Conservation (phyloP, 73 alveolate species). For the Stentor coeruleus region DNA sequence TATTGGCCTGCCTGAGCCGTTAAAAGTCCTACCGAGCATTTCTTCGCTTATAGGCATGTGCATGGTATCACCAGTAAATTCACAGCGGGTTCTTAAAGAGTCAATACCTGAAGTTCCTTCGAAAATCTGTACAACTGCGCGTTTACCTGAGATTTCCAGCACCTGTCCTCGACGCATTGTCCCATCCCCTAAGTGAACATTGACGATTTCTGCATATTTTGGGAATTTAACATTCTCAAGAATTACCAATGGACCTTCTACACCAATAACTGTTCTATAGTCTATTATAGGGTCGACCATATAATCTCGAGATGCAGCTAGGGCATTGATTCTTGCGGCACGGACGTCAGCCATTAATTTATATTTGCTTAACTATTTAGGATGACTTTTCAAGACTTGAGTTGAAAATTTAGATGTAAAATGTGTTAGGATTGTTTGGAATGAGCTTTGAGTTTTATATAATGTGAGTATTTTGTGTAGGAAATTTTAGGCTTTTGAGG, state of each 20-base stretch:
- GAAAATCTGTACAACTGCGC: conserved; percentile 78
- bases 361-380: background rate
- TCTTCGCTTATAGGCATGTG: conserved; percentile 99
- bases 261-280: conserved; percentile 98
- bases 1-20: conserved; percentile 99
- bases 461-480: no score
- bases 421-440: no score
- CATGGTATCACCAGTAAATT: conserved; percentile 98
- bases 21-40: conserved; percentile 98
- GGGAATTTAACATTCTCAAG: conserved; percentile 99
- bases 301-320: conserved; percentile 68
- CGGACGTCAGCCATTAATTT: conserved; percentile 31
- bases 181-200: conserved; percentile 98
- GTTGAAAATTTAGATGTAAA: no score
- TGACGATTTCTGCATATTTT: conserved; percentile 79
- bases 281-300: conserved; percentile 98
- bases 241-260: conserved; percentile 99
- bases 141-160: conserved; percentile 97
- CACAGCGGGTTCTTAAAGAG: conserved; percentile 86
- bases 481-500: no score
- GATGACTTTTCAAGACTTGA: no score
- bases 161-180: conserved; percentile 98
- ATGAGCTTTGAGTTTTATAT: no score
- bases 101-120: conserved; percentile 99
- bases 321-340: conserved; percentile 44